Evolutionary conservation across 1,139 yeast species (phyloP), one percentile per base, ranked within the genome.

Genomic region (Yamadazyma membranifaciens): DNA sequence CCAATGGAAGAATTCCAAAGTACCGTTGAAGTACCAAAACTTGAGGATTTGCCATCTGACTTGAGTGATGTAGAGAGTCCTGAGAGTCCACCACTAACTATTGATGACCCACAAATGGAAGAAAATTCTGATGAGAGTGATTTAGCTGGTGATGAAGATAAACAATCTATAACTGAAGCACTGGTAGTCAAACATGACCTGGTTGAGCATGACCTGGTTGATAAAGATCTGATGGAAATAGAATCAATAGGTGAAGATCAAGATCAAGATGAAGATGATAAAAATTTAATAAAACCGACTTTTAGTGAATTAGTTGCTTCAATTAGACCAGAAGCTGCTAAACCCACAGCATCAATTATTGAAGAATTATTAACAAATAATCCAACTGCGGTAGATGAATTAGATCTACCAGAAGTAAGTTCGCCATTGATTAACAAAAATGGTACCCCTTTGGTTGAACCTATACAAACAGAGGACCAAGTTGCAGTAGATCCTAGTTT

Each of bases 1-100:
- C 60, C 73, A 1, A 63, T 67, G 11, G 54, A 53, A 1, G 63
- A 60, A 16, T 53, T 67, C 35, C 65, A 24, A 55, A 56, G 37
- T 22, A 39, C 37, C 7, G 22, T 49, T 4, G 33, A 29, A 3
- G n/a, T 31, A 2, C 52, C 54, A 6, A 24, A 16, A 2, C 37
- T 45, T 13, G 43, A 42, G 7, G 45, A 44, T 15, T 33, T 44
- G 15, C 42, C 45, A 2, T 29, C 44, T 16, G 47, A 40, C 31
- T 33, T 30, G 15, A 14, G 27, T 15, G 25, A 22, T 10, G 10
- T 24, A 6, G 32, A 17, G 25, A n/a, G 6, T 10, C 14, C 31
- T 7, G 32, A 17, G 25, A n/a, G 6, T 16, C 17, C 15, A 6
- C 26, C 15, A 11, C 28, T 31, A 26, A 16, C 13, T 11, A 10